Base-by-base conservation (phyloP, 441 rosid genomes). In the Euphorbia schlechtendalii region DNA sequence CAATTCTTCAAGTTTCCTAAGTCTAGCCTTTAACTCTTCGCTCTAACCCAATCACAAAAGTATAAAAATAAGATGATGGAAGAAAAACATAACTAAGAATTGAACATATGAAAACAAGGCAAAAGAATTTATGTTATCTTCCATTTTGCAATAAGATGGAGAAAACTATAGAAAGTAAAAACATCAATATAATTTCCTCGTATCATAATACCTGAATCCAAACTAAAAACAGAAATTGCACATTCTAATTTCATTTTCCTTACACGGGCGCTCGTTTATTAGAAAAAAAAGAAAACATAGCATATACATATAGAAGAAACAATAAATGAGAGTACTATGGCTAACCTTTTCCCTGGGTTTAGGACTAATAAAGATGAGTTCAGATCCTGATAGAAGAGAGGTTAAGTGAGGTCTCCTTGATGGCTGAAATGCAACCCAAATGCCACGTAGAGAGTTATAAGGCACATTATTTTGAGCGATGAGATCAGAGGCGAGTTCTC, bases 261-360 rank as follows among this genome's bases (percentile, higher is more conserved):
- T 7, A 13, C 11, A 32, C 34, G 22, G 22, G 17, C 6, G 6
- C 0, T 24, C n/a, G 4, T 11, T 27, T 58, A 52, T 53, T 40
- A 54, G 51, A 13, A 24, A 65, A 51, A 24, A 24, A 69, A 64
- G 36, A 46, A 62, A 56, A 55, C 25, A 41, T 48, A 15, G 14
- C 9, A 10, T 17, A 9, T 8, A 34, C 52, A n/a, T 9, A 34
- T n/a, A 8, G n/a, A 55, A 9, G 10, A 20, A 15, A 14, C 20
- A 20, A 8, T 36, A 8, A 15, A 61, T 8, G 6, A 45, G 45
- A 53, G 13, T 53, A 2, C 5, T 3, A 6, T 0, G 52, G 20
- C 17, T 54, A 60, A 90, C 99, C 93, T 90, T 93, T 71, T 82
- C 87, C 64, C 97, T 76, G 0, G 96, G 97, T 63, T 80, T 84